Evolutionary conservation across 441 rosid species (phyloP).

Genomic region (Bocquillonia castaneifolia): DNA sequence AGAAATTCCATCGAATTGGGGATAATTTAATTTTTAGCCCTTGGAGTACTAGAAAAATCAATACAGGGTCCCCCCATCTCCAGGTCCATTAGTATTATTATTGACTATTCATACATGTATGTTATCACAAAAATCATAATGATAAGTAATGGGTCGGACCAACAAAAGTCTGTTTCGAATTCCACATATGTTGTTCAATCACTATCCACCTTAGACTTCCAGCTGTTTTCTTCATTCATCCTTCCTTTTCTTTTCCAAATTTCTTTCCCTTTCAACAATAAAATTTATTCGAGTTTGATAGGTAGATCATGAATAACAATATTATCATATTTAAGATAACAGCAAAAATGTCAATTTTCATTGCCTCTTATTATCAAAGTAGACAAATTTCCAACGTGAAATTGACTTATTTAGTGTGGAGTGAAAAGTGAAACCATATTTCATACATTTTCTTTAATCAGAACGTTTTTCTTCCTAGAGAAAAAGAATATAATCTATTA

Average conservation of each 20-base stretch:
- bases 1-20: conserved; percentile 12
- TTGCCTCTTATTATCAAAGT: background rate
- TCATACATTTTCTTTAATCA: background rate
- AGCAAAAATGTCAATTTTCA: background rate
- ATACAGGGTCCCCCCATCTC: conserved; percentile 17
- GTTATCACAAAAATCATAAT: conserved; percentile 9
- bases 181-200: conserved; percentile 9
- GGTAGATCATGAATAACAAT: background rate
- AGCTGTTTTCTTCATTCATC: background rate
- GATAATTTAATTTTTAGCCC: background rate
- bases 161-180: conserved; percentile 12
- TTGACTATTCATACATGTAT: conserved; percentile 2
- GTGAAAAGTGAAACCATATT: background rate
- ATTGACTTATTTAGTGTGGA: background rate
- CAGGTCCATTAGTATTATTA: conserved; percentile 23
- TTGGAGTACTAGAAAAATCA: conserved; percentile 20
- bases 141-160: conserved; percentile 17
- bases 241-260: background rate
- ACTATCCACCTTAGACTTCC: background rate
- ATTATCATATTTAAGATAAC: background rate
- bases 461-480: no score
- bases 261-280: background rate
- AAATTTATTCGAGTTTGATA: background rate
- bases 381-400: background rate
- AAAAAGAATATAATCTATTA: no score